Percentiles rank a stretch among this genome's conserved stretches.
These are phyloP conservation scores for Capsicum chinense DNA, from an alignment of 257 asterid species.

Conservation along the genomic window DNA sequence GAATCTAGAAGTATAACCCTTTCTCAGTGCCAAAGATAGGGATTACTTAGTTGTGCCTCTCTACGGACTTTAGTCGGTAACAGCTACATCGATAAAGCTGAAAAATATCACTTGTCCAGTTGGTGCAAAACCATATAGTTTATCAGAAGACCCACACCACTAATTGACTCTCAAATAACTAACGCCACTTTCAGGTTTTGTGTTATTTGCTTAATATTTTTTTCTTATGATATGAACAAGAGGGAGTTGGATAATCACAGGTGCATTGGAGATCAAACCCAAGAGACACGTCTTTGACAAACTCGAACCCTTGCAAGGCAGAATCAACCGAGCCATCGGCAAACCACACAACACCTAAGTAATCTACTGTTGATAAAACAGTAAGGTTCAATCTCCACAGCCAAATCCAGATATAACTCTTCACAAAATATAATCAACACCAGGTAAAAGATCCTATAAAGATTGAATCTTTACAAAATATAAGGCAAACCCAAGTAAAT, in stretches of 20 bases:
- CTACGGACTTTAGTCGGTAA: background rate
- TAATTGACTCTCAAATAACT: slow-evolving; percentile 13
- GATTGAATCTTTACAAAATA: background rate
- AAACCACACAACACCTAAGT: slow-evolving; percentile 48
- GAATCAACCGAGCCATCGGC: slow-evolving; percentile 82
- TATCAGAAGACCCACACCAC: background rate
- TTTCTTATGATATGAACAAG: slow-evolving; percentile 11
- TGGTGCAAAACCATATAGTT: background rate
- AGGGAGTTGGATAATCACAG: slow-evolving; percentile 66
- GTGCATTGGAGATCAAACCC: slow-evolving; percentile 77
- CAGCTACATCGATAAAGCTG: background rate
- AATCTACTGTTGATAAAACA: slow-evolving; percentile 34
- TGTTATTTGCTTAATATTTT: background rate
- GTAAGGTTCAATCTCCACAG: slow-evolving; percentile 17
- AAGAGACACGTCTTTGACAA: slow-evolving; percentile 80
- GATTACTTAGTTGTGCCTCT: background rate
- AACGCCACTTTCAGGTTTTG: background rate
- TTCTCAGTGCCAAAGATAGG: background rate
- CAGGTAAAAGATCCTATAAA: slow-evolving; percentile 31
- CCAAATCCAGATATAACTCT: slow-evolving; percentile 13
- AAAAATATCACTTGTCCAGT: background rate
- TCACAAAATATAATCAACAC: slow-evolving; percentile 22
- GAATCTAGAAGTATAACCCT: background rate
- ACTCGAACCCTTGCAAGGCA: slow-evolving; percentile 76
- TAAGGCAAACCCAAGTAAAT: slow-evolving; percentile 31